Conservation (phyloP, 768 basidiomycete species). For the Gelatoporia subvermispora region DNA sequence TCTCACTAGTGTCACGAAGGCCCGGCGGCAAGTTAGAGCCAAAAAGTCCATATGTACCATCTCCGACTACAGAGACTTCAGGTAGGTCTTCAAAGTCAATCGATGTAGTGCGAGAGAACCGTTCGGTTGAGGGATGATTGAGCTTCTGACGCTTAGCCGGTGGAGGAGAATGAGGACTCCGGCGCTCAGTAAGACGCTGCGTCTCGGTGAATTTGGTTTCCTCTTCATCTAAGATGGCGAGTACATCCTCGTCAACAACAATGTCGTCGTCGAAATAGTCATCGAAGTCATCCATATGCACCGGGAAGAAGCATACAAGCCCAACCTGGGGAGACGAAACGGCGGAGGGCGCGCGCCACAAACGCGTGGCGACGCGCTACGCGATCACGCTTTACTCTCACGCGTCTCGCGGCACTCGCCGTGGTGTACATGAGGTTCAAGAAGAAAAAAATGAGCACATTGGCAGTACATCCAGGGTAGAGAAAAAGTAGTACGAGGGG, state of each 20-base stretch:
- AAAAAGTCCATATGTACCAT: constrained; percentile 43
- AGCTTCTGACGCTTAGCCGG: constrained; percentile 57
- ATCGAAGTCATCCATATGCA: constrained; percentile 57
- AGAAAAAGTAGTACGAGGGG: too few relatives aligned
- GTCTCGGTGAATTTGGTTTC: constrained; percentile 37
- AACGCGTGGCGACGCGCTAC: too few relatives aligned
- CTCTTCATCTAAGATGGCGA: constrained; percentile 57
- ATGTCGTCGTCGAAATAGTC: constrained; percentile 61
- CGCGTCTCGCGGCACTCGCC: too few relatives aligned
- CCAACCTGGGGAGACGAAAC: too few relatives aligned
- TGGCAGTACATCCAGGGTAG: too few relatives aligned
- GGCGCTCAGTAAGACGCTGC: constrained; percentile 18
- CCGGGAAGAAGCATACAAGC: not conserved
- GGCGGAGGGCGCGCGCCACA: too few relatives aligned
- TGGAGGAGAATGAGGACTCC: constrained; percentile 25
- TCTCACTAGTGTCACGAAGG: too few relatives aligned
- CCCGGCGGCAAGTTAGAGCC: too few relatives aligned
- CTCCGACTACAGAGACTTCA: constrained; percentile 55
- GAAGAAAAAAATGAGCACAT: too few relatives aligned
- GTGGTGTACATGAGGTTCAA: too few relatives aligned
- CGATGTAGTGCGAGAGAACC: constrained; percentile 28
- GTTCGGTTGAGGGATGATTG: constrained; percentile 24
- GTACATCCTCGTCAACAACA: constrained; percentile 54
- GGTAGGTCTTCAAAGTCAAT: constrained; percentile 45
- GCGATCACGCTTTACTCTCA: too few relatives aligned